Evolutionary conservation across 2,329 filamentous ascomycete genomes (phyloP).

Genomic region (Neopestalotiopsis clavispora): DNA sequence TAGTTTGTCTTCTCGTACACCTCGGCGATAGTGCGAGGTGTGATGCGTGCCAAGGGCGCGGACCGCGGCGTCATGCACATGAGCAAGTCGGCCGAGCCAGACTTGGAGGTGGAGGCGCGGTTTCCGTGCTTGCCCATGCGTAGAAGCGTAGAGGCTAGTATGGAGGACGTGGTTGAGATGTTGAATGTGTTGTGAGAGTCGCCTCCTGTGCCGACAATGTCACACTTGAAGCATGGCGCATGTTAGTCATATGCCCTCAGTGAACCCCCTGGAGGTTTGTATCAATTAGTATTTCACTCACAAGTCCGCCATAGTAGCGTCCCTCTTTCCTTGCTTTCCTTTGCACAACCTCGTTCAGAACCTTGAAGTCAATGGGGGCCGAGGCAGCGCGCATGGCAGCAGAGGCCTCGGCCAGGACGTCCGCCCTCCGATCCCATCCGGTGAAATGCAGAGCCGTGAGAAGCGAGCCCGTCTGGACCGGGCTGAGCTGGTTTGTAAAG

Average conservation of each 20-base stretch:
- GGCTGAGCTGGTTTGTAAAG: slow-evolving; percentile 88
- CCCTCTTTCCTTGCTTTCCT: slow-evolving; percentile 69
- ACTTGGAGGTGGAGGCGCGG: slow-evolving; percentile 91
- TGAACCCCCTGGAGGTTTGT: background rate
- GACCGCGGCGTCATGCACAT: slow-evolving; percentile 73
- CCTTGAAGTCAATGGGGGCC: slow-evolving; percentile 68
- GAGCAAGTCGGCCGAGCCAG: slow-evolving; percentile 91
- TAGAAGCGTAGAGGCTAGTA: slow-evolving; percentile 84
- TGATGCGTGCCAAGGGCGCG: slow-evolving; percentile 76
- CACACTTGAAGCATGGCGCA: slow-evolving; percentile 55
- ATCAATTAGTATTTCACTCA: slow-evolving; percentile 50
- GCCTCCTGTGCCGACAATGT: slow-evolving; percentile 97
- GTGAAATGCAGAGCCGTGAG: slow-evolving; percentile 94
- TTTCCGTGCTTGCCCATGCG: slow-evolving; percentile 96
- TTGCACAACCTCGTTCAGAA: slow-evolving; percentile 66
- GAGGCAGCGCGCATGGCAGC: slow-evolving; percentile 83
- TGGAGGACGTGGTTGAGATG: slow-evolving; percentile 93
- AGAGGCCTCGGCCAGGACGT: slow-evolving; percentile 86
- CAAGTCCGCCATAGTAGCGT: slow-evolving; percentile 80
- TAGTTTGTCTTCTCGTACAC: slow-evolving; percentile 88
- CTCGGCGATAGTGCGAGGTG: slow-evolving; percentile 69
- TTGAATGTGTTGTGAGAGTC: slow-evolving; percentile 99
- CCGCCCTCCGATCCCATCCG: slow-evolving; percentile 79
- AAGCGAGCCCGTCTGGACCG: slow-evolving; percentile 84
- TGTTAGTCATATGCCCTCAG: background rate